Percentiles rank a stretch among this genome's conserved stretches.
These are phyloP conservation scores for Helichrysum umbraculigerum DNA, from an alignment of 129 eudicot genomes.

Conservation along the genomic window DNA sequence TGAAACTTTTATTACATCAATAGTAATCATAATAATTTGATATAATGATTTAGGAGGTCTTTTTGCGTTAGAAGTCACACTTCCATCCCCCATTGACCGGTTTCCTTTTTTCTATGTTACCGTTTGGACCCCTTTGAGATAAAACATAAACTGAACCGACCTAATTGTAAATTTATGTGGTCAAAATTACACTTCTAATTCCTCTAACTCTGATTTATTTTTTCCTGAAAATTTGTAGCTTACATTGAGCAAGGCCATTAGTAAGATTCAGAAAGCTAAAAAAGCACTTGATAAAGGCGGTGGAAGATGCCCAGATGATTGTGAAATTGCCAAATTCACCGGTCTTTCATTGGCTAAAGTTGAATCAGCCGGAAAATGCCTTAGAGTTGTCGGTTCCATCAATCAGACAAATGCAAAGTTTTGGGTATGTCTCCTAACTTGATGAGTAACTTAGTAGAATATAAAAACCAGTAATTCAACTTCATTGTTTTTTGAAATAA, in stretches of 20 bases:
- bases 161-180: background rate
- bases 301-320: constrained; percentile 60
- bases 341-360: constrained; percentile 75
- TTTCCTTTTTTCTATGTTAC: background rate
- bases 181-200: background rate
- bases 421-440: constrained; percentile 49
- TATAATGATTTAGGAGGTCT: background rate
- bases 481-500: background rate
- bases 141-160: background rate
- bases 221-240: constrained; percentile 39
- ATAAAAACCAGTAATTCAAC: background rate
- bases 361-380: constrained; percentile 66
- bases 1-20: background rate
- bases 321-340: constrained; percentile 69
- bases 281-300: constrained; percentile 48
- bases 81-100: background rate
- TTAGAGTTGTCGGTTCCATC: constrained; percentile 79
- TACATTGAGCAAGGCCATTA: constrained; percentile 66
- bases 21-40: background rate
- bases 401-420: constrained; percentile 56
- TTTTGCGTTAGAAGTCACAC: background rate
- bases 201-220: background rate
- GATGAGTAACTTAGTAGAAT: background rate
- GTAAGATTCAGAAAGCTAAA: constrained; percentile 69
- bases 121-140: background rate